Evolutionary conservation across 306 rosid species (phyloP).

Genomic region (Pyrus pyrifolia): DNA sequence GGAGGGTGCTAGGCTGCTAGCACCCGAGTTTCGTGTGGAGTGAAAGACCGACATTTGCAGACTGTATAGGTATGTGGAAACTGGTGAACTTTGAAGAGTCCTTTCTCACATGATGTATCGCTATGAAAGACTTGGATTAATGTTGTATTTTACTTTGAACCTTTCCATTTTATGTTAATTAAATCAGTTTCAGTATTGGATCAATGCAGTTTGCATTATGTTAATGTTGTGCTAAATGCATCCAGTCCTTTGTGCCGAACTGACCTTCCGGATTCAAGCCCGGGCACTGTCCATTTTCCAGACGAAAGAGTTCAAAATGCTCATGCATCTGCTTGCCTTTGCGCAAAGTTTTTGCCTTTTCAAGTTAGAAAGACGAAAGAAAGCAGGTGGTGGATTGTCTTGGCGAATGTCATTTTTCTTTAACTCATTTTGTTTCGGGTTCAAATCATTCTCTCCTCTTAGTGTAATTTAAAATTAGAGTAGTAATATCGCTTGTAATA

Average conservation of each 20-base stretch:
- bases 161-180: background rate
- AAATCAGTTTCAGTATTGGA: background rate
- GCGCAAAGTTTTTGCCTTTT: background rate
- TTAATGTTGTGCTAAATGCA: background rate
- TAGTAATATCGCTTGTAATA: too few species aligned
- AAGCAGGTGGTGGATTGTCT: background rate
- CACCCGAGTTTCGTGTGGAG: background rate
- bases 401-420: too few species aligned
- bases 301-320: background rate
- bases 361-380: background rate
- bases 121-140: constrained; percentile 3
- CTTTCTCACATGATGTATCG: background rate
- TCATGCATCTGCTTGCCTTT: background rate
- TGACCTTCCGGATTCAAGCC: background rate
- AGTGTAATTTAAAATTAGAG: background rate
- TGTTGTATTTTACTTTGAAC: background rate
- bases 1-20: background rate
- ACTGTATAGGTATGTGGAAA: constrained; percentile 17
- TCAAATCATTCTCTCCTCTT: background rate
- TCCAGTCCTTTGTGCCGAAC: background rate
- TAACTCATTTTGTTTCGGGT: background rate
- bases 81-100: background rate
- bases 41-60: constrained; percentile 11
- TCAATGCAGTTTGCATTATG: background rate
- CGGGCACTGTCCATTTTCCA: background rate